Percentiles rank a stretch among this genome's conserved stretches.
Conservation (phyloP, 2,329 filamentous ascomycete genomes). For the Huntiella bhutanensis region DNA sequence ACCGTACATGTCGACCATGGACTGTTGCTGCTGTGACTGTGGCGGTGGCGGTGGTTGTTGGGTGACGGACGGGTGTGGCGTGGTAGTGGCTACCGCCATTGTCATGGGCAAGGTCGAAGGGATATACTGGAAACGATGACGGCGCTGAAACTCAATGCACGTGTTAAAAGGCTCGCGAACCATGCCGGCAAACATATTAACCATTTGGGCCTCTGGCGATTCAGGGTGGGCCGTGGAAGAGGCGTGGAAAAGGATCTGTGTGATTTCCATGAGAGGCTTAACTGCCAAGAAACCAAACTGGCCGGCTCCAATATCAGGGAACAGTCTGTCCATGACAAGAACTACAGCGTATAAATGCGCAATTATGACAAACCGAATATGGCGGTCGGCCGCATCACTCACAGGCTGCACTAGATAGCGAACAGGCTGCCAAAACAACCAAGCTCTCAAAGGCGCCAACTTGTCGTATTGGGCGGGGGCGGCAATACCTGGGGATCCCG, state of each 20-base stretch:
- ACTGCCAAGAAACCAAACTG: constrained; percentile 73
- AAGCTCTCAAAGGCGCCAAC: constrained; percentile 70
- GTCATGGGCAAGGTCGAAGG: neutral
- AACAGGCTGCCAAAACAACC: constrained; percentile 92
- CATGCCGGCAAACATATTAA: neutral
- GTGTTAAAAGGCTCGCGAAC: constrained; percentile 6
- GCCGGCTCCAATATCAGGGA: constrained; percentile 74
- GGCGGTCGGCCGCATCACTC: neutral
- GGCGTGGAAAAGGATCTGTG: constrained; percentile 42
- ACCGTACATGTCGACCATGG: constrained; percentile 4
- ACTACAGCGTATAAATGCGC: constrained; percentile 84
- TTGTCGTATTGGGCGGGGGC: constrained; percentile 78
- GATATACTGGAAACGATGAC: constrained; percentile 1
- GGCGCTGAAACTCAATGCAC: constrained; percentile 6
- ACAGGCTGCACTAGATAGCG: constrained; percentile 46
- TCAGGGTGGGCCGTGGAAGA: neutral
- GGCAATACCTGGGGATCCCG: constrained; percentile 29
- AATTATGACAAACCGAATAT: constrained; percentile 40
- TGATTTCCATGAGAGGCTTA: constrained; percentile 70
- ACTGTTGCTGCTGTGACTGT: neutral
- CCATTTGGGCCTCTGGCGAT: too few species aligned
- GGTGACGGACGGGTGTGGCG: too few species aligned
- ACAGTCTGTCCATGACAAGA: constrained; percentile 72
- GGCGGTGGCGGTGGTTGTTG: too few species aligned
- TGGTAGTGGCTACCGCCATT: neutral